Base-by-base conservation (phyloP, 2,329 filamentous ascomycete species). In the Venturiaceae sp. region DNA sequence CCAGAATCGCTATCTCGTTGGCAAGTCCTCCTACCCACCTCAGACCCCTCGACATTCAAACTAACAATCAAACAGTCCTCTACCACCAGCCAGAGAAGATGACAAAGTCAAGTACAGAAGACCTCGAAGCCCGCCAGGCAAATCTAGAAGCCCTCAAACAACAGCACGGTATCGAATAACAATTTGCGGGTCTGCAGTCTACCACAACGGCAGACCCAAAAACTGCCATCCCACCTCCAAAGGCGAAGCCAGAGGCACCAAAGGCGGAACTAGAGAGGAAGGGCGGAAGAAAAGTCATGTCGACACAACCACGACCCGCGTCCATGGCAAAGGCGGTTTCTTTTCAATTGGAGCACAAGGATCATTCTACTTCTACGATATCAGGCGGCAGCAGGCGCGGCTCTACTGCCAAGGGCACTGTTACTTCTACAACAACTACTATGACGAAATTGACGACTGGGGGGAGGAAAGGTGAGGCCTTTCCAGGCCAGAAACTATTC, bases 81-180 rank as follows among this genome's bases (percentile, higher is more conserved):
- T 89, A 89, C 69, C 86, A 90, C 71, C 86, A 89, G 72, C 85
- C 85, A 65, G 86, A 88, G 68, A 88, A 88, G 76, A 88, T 88
- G 84, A 75, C 83, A 71, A 90, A 88, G 75, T 89, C 90, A 79
- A 92, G 90, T 85, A 89, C 90, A 79, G 92, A 90, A 85, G 89
- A 94, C 77, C 82, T 97, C 70, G 90, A 92, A 70, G 86, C 90
- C 69, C 90, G 94, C 78, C 89, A 94, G 77, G 90, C 95, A 75
- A 94, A 92, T 81, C 85, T 99, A 88, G 92, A 95, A 83, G 88
- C 90, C 80, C 86, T 97, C 79, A 99, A 99, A 81, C 85, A 87
- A 72, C 90, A 97, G 76, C 91, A 99, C 77, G 92, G 92, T 73
- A 96, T 97, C 82, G 92, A 96, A 86, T 99, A 90, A 69, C 69